phyloP scores from a whole-genome alignment of 2,329 filamentous ascomycete species.

The Whalleya microplaca region DNA sequence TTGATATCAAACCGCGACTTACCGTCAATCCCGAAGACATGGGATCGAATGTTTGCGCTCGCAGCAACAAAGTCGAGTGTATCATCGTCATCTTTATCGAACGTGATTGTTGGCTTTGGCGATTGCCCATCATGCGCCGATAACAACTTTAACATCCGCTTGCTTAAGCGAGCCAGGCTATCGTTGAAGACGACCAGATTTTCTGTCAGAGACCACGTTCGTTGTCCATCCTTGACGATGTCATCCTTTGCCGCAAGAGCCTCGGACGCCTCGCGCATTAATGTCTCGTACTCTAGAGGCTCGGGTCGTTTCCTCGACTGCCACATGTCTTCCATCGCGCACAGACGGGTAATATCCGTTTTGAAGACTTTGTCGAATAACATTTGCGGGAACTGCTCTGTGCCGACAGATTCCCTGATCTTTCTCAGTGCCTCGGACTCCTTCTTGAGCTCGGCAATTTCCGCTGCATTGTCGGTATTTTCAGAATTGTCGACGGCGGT shows the following conservation, averaged over 20 bases:
- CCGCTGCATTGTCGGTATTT: slow-evolving; percentile 80
- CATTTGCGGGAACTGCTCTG: slow-evolving; percentile 72
- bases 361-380: slow-evolving; percentile 95
- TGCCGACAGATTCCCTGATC: slow-evolving; percentile 81
- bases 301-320: slow-evolving; percentile 77
- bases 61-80: slow-evolving; percentile 93
- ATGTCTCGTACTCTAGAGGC: slow-evolving; percentile 68
- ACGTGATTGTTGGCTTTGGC: slow-evolving; percentile 70
- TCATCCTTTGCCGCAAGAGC: slow-evolving; percentile 57
- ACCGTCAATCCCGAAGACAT: slow-evolving; percentile 83
- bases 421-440: slow-evolving; percentile 83
- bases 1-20: slow-evolving; percentile 97
- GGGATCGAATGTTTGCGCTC: slow-evolving; percentile 85
- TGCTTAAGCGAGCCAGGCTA: slow-evolving; percentile 77
- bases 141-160: slow-evolving; percentile 70
- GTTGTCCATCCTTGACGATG: slow-evolving; percentile 69
- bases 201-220: slow-evolving; percentile 78
- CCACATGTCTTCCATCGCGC: slow-evolving; percentile 96
- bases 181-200: slow-evolving; percentile 86
- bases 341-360: slow-evolving; percentile 79
- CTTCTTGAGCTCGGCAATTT: slow-evolving; percentile 84
- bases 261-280: slow-evolving; percentile 56
- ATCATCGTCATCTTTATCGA: slow-evolving; percentile 96
- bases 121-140: slow-evolving; percentile 47
- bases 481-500: slow-evolving; percentile 78